Evolutionary conservation across 331 rosid genomes (phyloP).

Genomic region (Quercus tomentella): DNA sequence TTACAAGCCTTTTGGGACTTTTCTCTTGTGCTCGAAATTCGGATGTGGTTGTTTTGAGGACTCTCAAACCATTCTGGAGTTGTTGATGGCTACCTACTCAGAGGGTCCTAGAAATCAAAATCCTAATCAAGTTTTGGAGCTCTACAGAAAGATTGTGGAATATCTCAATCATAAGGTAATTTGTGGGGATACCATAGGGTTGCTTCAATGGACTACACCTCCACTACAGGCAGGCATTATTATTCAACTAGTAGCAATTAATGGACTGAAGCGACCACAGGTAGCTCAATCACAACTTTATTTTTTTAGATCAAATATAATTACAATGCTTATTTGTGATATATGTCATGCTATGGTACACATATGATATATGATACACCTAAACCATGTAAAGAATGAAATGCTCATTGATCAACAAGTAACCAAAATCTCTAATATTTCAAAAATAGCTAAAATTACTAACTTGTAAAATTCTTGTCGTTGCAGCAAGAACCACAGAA

Average conservation of each 20-base stretch:
- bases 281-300: constrained; percentile 15
- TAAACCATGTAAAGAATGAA: not conserved
- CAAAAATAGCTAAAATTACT: not conserved
- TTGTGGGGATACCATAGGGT: not conserved
- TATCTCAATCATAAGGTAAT: constrained; percentile 19
- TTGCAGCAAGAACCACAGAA: not conserved
- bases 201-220: not conserved
- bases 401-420: too few relatives aligned
- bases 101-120: not conserved
- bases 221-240: constrained; percentile 33
- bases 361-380: not conserved
- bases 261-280: constrained; percentile 22
- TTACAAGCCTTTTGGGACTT: constrained; percentile 72
- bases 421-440: too few relatives aligned
- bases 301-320: not conserved
- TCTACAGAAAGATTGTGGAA: constrained; percentile 28
- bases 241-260: constrained; percentile 36
- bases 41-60: constrained; percentile 41
- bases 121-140: constrained; percentile 16
- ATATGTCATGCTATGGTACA: not conserved
- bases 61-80: constrained; percentile 23
- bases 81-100: constrained; percentile 10
- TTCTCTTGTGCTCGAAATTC: constrained; percentile 38
- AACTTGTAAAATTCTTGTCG: not conserved
- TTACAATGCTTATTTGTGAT: not conserved